A percentile compares a stretch with the other conserved stretches of the same genome.
Conservation (phyloP, 2,329 filamentous ascomycete species). For the Myriosclerotinia duriaeana region DNA sequence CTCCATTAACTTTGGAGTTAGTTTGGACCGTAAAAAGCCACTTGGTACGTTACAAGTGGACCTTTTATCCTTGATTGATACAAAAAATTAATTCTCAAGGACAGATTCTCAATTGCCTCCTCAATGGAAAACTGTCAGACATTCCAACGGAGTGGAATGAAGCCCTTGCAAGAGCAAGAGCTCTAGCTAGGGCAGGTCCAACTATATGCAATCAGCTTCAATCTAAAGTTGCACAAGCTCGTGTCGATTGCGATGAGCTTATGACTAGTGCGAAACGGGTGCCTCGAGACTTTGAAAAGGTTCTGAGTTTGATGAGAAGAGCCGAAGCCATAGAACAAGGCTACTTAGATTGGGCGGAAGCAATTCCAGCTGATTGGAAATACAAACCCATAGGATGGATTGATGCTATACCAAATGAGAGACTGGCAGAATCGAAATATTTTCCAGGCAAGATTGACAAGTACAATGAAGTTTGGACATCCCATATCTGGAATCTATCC, state of each 20-base stretch:
- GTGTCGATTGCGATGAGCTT: constrained; percentile 18
- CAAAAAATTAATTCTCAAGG: background rate
- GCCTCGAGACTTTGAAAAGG: constrained; percentile 28
- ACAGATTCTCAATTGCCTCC: constrained; percentile 15
- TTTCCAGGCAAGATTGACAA: constrained; percentile 58
- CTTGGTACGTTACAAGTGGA: background rate
- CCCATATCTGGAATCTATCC: constrained; percentile 57
- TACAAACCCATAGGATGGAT: constrained; percentile 56
- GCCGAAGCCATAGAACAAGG: constrained; percentile 54
- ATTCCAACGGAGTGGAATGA: constrained; percentile 14
- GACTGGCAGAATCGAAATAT: background rate
- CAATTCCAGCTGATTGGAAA: constrained; percentile 51
- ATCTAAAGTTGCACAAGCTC: constrained; percentile 12
- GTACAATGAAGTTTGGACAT: constrained; percentile 59
- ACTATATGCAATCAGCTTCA: constrained; percentile 21
- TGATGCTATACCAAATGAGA: constrained; percentile 36
- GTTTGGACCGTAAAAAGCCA: constrained; percentile 15
- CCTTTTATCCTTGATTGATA: background rate
- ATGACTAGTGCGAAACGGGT: constrained; percentile 16
- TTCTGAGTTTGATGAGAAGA: constrained; percentile 51
- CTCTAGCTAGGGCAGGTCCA: background rate
- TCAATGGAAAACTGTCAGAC: constrained; percentile 18
- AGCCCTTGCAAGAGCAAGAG: background rate
- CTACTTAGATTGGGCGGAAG: constrained; percentile 50
- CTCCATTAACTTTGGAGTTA: constrained; percentile 17